Evolutionary conservation across 345 rosid genomes (phyloP).

Genomic region (Eucalyptus erythrocorys): DNA sequence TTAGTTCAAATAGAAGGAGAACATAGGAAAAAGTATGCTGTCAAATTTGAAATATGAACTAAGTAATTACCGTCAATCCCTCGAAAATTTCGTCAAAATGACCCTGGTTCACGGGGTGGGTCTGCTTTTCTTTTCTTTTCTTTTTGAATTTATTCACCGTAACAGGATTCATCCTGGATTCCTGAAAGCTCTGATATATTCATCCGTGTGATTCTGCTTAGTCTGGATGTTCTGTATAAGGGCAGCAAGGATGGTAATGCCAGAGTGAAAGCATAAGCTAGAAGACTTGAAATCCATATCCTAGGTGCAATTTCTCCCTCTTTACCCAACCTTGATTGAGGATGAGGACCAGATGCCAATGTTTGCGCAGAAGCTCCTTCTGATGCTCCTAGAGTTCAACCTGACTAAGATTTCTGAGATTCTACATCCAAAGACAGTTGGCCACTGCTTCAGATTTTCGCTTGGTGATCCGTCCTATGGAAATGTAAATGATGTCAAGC

Average conservation of each 20-base stretch:
- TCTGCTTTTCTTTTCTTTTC: fast-evolving
- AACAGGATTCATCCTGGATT: constrained; percentile 37
- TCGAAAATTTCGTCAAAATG: too few relatives aligned
- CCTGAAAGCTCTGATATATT: constrained; percentile 37
- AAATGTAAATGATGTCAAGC: constrained; percentile 80
- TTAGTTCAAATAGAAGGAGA: not conserved
- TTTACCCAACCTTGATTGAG: constrained; percentile 72
- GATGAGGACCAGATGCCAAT: constrained; percentile 94
- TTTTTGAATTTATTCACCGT: not conserved
- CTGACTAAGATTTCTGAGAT: constrained; percentile 65
- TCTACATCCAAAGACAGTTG: constrained; percentile 62
- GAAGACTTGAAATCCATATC: constrained; percentile 54
- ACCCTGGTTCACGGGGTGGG: fast-evolving
- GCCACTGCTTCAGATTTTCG: constrained; percentile 82
- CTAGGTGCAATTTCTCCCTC: constrained; percentile 76
- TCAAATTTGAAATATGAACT: fast-evolving
- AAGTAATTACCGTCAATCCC: fast-evolving
- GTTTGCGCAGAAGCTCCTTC: constrained; percentile 79
- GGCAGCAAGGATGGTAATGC: constrained; percentile 89
- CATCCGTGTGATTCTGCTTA: constrained; percentile 55
- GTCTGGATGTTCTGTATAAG: constrained; percentile 60
- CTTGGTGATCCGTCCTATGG: constrained; percentile 69
- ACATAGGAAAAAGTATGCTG: fast-evolving
- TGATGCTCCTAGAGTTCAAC: constrained; percentile 70
- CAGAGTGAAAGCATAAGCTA: constrained; percentile 34